Base-by-base conservation (phyloP, 208 protist genomes). In the Dictyostelium gargantuum region DNA sequence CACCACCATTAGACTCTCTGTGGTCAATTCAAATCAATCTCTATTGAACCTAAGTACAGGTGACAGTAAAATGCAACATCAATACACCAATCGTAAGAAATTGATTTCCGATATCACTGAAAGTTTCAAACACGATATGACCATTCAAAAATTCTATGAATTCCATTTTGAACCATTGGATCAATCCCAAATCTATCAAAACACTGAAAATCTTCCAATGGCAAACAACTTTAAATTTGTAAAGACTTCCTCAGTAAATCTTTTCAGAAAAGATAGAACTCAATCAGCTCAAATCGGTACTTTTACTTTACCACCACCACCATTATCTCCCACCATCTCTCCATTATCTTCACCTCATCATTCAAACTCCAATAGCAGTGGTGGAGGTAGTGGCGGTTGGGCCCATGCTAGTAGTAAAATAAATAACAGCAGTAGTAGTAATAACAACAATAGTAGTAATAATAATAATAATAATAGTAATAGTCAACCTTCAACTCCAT, bases 31-130 rank as follows among this genome's bases (percentile, higher is more conserved):
- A 13, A 61, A 58, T 35, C 66, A 89, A 63, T 40, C 46, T 2
- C 26, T 86, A 26, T 21, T 42, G 6, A 32, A 44, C 9, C 13
- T 56, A 21, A 35, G 11, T 40, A n/a, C 19, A n/a, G 13, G 8
- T 77, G 70, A 77, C 26, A 6, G 46, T 15, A 58, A 40, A 44
- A 15, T 54, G 1, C 52, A 50, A 48, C 63, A 89, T 40, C 52
- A 40, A 79, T 89, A 79, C 26, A 23, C 63, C 4, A 52, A 79
- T 19, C 56, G 82, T 50, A 76, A 58, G 29, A 76, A 50, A 40
- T 13, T 89, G 1, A 89, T 89, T 15, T 50, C 26, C 1, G 82
- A 89, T 79, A 89, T 89, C 26, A 79, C 82, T 6, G 48, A 76
- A 23, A 66, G 46, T 9, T 89, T 89, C 50, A 76, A 79, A 40